Evolutionary conservation across 768 basidiomycete species (phyloP).

Genomic region (Hypsizygus marmoreus): DNA sequence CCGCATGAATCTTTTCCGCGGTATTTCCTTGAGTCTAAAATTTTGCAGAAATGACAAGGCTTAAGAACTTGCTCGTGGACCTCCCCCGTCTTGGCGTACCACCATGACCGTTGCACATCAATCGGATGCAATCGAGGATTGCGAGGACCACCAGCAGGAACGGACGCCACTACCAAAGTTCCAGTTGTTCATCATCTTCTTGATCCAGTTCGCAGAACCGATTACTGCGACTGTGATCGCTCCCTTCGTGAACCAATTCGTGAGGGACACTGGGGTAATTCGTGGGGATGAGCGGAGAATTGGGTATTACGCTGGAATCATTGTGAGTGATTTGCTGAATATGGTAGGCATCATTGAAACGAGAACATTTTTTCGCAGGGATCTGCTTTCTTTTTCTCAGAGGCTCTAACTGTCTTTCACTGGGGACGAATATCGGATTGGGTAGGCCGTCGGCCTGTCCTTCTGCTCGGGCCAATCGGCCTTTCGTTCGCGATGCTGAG

Average conservation of each 20-base stretch:
- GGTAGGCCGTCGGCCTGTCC: slow-evolving; percentile 43
- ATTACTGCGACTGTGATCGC: slow-evolving; percentile 46
- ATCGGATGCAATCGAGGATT: too few species aligned
- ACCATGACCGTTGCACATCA: too few species aligned
- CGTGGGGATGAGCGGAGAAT: slow-evolving; percentile 44
- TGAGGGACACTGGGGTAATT: slow-evolving; percentile 46
- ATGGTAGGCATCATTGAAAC: neutral
- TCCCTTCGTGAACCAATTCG: slow-evolving; percentile 48
- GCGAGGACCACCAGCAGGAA: too few species aligned
- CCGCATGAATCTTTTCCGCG: too few species aligned
- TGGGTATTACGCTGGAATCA: slow-evolving; percentile 51
- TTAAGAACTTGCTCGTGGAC: too few species aligned
- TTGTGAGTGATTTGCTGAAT: slow-evolving; percentile 32
- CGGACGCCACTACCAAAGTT: slow-evolving; percentile 42
- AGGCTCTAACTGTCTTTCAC: slow-evolving; percentile 42
- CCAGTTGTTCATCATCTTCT: slow-evolving; percentile 38
- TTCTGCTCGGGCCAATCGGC: slow-evolving; percentile 44
- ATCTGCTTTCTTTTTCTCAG: slow-evolving; percentile 46
- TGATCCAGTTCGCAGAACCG: slow-evolving; percentile 46
- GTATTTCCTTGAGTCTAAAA: too few species aligned
- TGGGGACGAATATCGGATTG: slow-evolving; percentile 48
- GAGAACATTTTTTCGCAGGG: slow-evolving; percentile 27
- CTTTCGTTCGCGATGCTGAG: slow-evolving; percentile 38
- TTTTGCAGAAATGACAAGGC: too few species aligned
- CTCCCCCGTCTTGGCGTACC: too few species aligned